Conservation (phyloP, 2,329 filamentous ascomycete species). For the Bretziella fagacearum region DNA sequence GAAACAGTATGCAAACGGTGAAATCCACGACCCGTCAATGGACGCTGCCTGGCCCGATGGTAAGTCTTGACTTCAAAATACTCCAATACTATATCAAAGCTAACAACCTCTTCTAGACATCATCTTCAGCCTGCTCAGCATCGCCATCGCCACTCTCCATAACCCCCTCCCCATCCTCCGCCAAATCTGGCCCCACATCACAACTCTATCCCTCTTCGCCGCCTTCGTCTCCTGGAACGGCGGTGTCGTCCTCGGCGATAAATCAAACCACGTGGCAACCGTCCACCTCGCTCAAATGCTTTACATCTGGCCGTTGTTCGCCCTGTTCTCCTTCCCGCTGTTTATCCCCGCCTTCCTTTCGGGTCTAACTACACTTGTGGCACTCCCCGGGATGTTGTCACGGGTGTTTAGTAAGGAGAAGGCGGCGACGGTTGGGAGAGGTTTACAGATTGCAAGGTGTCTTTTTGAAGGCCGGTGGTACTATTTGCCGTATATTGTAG, state of each 20-base stretch:
- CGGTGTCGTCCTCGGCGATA: constrained; percentile 89
- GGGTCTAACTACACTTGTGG: constrained; percentile 16
- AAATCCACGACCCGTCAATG: constrained; percentile 38
- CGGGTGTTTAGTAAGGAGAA: not conserved
- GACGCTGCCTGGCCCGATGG: constrained; percentile 30
- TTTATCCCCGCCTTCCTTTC: constrained; percentile 37
- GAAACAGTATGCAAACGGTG: constrained; percentile 30
- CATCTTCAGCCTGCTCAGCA: constrained; percentile 41
- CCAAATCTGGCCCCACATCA: constrained; percentile 41
- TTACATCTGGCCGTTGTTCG: constrained; percentile 81
- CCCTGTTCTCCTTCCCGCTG: constrained; percentile 77
- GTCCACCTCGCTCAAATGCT: constrained; percentile 84
- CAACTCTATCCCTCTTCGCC: constrained; percentile 49
- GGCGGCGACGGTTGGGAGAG: not conserved
- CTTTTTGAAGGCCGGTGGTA: constrained; percentile 23
- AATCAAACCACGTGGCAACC: constrained; percentile 81
- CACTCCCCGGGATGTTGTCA: not conserved
- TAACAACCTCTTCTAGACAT: constrained; percentile 27
- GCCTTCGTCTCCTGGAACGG: constrained; percentile 74
- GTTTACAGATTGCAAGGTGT: not conserved
- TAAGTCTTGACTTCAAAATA: not conserved
- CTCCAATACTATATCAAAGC: not conserved
- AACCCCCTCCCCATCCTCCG: constrained; percentile 30
- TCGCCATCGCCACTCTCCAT: constrained; percentile 38
- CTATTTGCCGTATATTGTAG: constrained; percentile 23